Percentiles rank a stretch among this genome's conserved stretches.
Evolutionary conservation across 768 basidiomycete species (phyloP).

Genomic region (Podaxis pistillaris): DNA sequence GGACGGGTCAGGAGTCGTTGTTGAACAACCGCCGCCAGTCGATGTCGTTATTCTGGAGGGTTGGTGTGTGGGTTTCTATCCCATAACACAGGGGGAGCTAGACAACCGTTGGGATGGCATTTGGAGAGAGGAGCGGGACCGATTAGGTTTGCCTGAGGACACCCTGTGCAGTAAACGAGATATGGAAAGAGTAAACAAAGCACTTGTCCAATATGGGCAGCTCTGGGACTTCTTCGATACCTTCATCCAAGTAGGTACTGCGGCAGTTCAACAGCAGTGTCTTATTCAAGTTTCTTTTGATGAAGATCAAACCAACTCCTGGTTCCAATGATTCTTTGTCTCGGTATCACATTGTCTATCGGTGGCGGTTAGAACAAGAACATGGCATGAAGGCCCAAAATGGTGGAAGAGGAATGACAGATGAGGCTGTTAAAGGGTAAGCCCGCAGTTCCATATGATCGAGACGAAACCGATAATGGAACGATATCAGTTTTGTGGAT

Average conservation of each 20-base stretch:
- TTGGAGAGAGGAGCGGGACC: constrained; percentile 39
- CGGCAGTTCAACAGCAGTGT: constrained; percentile 6
- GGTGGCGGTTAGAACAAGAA: constrained; percentile 90
- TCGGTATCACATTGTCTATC: constrained; percentile 61
- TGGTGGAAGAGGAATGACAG: constrained; percentile 87
- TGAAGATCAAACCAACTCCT: constrained; percentile 32
- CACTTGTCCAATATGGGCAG: constrained; percentile 54
- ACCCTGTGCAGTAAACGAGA: constrained; percentile 46
- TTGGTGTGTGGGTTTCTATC: constrained; percentile 90
- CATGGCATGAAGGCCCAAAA: constrained; percentile 83
- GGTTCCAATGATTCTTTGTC: constrained; percentile 25
- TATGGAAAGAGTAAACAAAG: constrained; percentile 61
- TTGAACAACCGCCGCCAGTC: constrained; percentile 38
- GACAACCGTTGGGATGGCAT: constrained; percentile 49
- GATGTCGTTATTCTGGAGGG: constrained; percentile 94
- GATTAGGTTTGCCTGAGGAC: constrained; percentile 34
- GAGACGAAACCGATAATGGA: constrained; percentile 1
- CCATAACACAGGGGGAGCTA: constrained; percentile 51
- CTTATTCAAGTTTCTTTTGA: constrained; percentile 1
- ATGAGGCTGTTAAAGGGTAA: constrained; percentile 66
- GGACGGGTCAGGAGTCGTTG: constrained; percentile 36
- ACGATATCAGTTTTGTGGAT: constrained; percentile 68
- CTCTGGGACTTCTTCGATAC: constrained; percentile 74
- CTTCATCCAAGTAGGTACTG: constrained; percentile 67
- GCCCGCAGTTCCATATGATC: constrained; percentile 20